These are phyloP conservation scores for Lachancea sp. DNA, from an alignment of 805 yeast genomes.

Conservation along the genomic window DNA sequence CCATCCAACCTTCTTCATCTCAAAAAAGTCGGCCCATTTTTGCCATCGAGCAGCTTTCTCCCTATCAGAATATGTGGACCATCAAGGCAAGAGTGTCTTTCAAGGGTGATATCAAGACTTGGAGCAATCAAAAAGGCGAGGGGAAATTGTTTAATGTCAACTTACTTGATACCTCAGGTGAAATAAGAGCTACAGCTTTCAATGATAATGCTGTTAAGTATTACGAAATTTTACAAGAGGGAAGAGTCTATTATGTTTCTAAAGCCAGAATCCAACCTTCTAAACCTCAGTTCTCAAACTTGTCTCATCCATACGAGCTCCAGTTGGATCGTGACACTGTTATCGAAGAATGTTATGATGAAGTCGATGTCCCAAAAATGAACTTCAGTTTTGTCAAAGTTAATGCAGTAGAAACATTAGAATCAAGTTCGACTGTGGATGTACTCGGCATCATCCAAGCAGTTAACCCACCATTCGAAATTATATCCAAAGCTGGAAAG, in stretches of 20 bases:
- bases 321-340: slow-evolving; percentile 72
- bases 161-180: slow-evolving; percentile 89
- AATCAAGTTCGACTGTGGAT: slow-evolving; percentile 69
- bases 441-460: slow-evolving; percentile 81
- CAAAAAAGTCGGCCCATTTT: slow-evolving; percentile 41
- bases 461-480: slow-evolving; percentile 67
- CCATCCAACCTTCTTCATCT: slow-evolving; percentile 13
- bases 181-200: slow-evolving; percentile 92
- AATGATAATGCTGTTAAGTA: slow-evolving; percentile 78
- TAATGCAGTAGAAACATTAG: slow-evolving; percentile 57
- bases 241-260: slow-evolving; percentile 78
- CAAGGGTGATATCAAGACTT: slow-evolving; percentile 81
- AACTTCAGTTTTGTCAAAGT: slow-evolving; percentile 71
- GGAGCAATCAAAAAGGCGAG: slow-evolving; percentile 80
- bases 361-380: slow-evolving; percentile 65
- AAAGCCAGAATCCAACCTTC: slow-evolving; percentile 77
- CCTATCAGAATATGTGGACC: slow-evolving; percentile 86
- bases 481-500: slow-evolving; percentile 85
- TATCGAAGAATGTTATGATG: slow-evolving; percentile 60
- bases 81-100: slow-evolving; percentile 87
- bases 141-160: slow-evolving; percentile 88
- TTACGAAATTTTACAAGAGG: slow-evolving; percentile 74
- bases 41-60: slow-evolving; percentile 83
- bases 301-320: slow-evolving; percentile 85
- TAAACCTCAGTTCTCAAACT: slow-evolving; percentile 76